phyloP scores from a whole-genome alignment of 805 yeast genomes.

The Trichomonascus vanleenenianus region DNA sequence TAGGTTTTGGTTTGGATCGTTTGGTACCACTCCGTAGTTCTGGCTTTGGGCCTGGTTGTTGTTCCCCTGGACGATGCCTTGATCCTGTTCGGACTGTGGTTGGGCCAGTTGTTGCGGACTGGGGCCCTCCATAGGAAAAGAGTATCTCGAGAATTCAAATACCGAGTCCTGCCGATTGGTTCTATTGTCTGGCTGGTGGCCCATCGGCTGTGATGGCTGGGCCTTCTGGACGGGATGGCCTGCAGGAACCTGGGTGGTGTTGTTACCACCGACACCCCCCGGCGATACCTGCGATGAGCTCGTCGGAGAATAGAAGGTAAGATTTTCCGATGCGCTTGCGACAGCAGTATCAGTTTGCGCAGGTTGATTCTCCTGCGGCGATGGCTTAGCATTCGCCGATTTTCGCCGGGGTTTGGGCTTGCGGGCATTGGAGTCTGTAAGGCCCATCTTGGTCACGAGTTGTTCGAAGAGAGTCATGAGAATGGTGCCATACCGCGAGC shows the following conservation, averaged over 20 bases:
- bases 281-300: background rate
- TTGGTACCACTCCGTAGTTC: too few relatives aligned
- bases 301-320: too few relatives aligned
- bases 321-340: background rate
- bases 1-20: conserved; percentile 5
- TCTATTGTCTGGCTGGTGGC: background rate
- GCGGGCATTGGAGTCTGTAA: background rate
- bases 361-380: background rate
- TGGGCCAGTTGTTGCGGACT: background rate
- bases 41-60: background rate
- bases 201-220: background rate
- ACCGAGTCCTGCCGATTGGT: background rate
- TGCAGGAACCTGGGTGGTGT: too few relatives aligned
- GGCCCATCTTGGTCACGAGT: conserved; percentile 1
- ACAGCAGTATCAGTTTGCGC: background rate
- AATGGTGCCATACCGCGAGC: conserved; percentile 50
- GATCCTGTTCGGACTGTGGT: background rate
- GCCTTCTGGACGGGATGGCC: background rate
- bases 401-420: too few relatives aligned
- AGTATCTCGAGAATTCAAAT: background rate
- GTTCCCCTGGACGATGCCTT: background rate
- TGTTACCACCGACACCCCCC: too few relatives aligned
- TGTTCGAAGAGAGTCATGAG: conserved; percentile 49
- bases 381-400: background rate
- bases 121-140: background rate